Evolutionary conservation across 2,329 filamentous ascomycete genomes (phyloP).

Genomic region (Epichloe aotearoae): DNA sequence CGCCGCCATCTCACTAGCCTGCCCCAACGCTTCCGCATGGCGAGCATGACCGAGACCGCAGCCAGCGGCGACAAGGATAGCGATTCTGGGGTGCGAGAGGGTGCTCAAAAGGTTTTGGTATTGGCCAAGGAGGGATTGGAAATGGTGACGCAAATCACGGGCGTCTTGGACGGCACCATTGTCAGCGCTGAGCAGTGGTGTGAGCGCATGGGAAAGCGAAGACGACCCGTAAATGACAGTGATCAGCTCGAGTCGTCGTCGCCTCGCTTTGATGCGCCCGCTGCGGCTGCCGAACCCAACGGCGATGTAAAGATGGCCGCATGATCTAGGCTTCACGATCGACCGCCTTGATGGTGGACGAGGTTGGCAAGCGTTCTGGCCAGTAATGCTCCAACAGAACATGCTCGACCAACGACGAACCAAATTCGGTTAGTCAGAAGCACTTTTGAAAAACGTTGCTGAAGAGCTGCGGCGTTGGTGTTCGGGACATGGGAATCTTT

Average conservation of each 20-base stretch:
- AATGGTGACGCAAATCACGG: slow-evolving; percentile 85
- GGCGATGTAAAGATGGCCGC: slow-evolving; percentile 15
- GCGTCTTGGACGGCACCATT: slow-evolving; percentile 79
- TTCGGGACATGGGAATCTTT: too few relatives aligned
- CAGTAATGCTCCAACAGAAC: too few relatives aligned
- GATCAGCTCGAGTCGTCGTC: slow-evolving; percentile 8
- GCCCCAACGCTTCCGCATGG: slow-evolving; percentile 68
- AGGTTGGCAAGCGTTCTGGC: too few relatives aligned
- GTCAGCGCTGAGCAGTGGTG: slow-evolving; percentile 88
- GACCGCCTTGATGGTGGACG: too few relatives aligned
- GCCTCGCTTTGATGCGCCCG: not conserved
- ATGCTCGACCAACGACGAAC: too few relatives aligned
- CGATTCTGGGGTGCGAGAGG: slow-evolving; percentile 31
- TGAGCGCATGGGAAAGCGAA: slow-evolving; percentile 49
- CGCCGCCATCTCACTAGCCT: slow-evolving; percentile 72
- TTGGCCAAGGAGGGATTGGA: slow-evolving; percentile 84
- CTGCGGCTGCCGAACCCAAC: not conserved
- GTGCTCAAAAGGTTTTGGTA: slow-evolving; percentile 66
- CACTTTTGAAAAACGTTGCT: too few relatives aligned
- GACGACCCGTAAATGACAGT: slow-evolving; percentile 14
- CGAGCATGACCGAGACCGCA: slow-evolving; percentile 33
- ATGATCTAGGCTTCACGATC: not conserved
- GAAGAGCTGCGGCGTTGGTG: too few relatives aligned
- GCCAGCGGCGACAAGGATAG: slow-evolving; percentile 20
- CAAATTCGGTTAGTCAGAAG: too few relatives aligned